A percentile compares a stretch with the other conserved stretches of the same genome.
These are phyloP conservation scores for Hypholoma fasciculare DNA, from an alignment of 768 basidiomycete genomes.

Conservation along the genomic window DNA sequence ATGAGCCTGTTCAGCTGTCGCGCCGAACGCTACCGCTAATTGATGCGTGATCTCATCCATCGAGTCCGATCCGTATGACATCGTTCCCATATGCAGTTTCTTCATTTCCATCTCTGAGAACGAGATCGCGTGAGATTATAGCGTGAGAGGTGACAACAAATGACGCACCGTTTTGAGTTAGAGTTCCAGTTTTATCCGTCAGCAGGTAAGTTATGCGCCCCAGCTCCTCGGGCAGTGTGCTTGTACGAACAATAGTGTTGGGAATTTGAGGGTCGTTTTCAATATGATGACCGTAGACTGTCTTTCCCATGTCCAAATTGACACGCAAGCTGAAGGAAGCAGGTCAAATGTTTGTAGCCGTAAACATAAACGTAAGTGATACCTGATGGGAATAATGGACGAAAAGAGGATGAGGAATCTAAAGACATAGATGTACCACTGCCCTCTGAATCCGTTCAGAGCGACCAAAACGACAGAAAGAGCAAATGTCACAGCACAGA, in stretches of 20 bases:
- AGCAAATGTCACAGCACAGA: constrained; percentile 92
- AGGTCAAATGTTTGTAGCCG: not conserved
- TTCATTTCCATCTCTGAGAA: constrained; percentile 96
- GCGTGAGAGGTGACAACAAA: no score
- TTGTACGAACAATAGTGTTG: constrained; percentile 94
- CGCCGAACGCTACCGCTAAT: constrained; percentile 81
- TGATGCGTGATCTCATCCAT: constrained; percentile 99
- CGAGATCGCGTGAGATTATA: not conserved
- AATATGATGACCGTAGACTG: constrained; percentile 94
- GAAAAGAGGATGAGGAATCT: constrained; percentile 98
- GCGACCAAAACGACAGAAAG: constrained; percentile 92
- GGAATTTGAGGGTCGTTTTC: constrained; percentile 94
- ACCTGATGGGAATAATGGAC: constrained; percentile 99
- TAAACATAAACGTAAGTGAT: not conserved
- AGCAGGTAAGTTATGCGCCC: constrained; percentile 94
- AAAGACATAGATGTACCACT: constrained; percentile 96
- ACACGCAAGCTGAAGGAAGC: constrained; percentile 76
- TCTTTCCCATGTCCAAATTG: constrained; percentile 99
- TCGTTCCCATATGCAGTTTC: constrained; percentile 98
- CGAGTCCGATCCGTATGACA: constrained; percentile 95
- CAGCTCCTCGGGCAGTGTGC: constrained; percentile 94
- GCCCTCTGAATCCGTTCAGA: constrained; percentile 92
- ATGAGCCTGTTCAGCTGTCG: constrained; percentile 52
- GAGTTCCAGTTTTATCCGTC: constrained; percentile 97
- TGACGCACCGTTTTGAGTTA: constrained; percentile 88